Conservation (phyloP, 1,284 basidiomycete genomes). For the Leccinum huronense region DNA sequence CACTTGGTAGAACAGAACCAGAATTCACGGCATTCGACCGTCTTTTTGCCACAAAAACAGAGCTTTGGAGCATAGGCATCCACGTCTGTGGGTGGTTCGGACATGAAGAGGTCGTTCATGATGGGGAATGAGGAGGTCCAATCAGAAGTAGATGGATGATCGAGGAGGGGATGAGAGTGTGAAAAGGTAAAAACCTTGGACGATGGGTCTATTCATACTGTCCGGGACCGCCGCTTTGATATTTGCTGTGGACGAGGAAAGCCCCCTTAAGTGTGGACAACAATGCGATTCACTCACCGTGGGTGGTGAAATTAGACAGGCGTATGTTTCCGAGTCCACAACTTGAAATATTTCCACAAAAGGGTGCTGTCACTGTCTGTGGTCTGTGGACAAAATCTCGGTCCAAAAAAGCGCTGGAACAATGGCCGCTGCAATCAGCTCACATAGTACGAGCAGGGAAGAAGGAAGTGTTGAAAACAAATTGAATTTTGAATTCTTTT, state of each 20-base stretch:
- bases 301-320: neutral
- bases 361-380: neutral
- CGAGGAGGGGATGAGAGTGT: neutral
- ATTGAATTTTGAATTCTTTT: too few species aligned
- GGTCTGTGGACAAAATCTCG: constrained; percentile 6
- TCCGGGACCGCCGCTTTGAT: constrained; percentile 9
- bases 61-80: constrained; percentile 17
- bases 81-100: constrained; percentile 9
- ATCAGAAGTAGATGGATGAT: neutral
- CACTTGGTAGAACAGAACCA: constrained; percentile 12
- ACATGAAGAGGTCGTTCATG: constrained; percentile 5
- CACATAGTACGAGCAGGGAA: too few species aligned
- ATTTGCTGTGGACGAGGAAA: constrained; percentile 7
- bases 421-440: too few species aligned
- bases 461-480: too few species aligned
- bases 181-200: neutral
- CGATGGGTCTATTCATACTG: constrained; percentile 16
- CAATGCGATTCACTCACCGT: constrained; percentile 12
- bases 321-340: constrained; percentile 6
- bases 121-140: too few species aligned
- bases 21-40: constrained; percentile 21
- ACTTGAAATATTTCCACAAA: neutral
- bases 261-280: neutral
- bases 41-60: constrained; percentile 30
- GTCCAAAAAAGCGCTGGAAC: neutral